Base-by-base conservation (phyloP, 129 eudicot species). In the Scalesia atractyloides region DNA sequence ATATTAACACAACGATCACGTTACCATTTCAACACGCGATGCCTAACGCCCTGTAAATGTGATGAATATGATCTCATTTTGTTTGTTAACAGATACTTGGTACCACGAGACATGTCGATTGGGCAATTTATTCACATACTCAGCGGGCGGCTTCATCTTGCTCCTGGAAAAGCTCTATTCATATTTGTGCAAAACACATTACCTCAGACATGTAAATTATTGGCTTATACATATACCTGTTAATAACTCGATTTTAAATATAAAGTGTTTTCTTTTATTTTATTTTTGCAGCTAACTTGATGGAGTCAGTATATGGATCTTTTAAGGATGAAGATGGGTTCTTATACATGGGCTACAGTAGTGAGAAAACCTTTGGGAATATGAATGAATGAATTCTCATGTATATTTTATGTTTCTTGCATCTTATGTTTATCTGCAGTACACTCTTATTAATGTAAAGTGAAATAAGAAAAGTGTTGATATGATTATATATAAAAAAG, bases 141-240 rank as follows among this genome's bases (percentile, higher is more conserved):
- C 76, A 65, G 93, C 18, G 66, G 72, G 49, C 86, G 97, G 79
- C 98, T 94, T 60, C 91, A 76, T 68, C 84, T 94, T 69, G 71
- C 82, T 64, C 91, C 97, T 5, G 98, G 97, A 60, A 94, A 94
- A 74, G 97, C 96, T 49, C 86, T 94, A 4, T 90, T 94, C 80
- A 71, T 94, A 60, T 94, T 94, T 72, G 98, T 94, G 43, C 48
- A 88, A 46, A 83, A 94, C 68, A 90, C 93, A 51, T 80, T 94
- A 64, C 98, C 98, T 50, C 97, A 94, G 37, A 94, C 97, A 79
- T 83, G 97, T 89, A 82, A 11, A 76, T 53, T 4, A 36, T 33
- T 19, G 13, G 26, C n/a, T 36, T 34, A 43, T 26, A 0, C 6
- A 11, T 36, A 14, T 36, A 1, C 3, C 9, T 34, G 12, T 56